Conservation (phyloP, 495 filamentous ascomycete genomes). For the Gamarada debralockiae region DNA sequence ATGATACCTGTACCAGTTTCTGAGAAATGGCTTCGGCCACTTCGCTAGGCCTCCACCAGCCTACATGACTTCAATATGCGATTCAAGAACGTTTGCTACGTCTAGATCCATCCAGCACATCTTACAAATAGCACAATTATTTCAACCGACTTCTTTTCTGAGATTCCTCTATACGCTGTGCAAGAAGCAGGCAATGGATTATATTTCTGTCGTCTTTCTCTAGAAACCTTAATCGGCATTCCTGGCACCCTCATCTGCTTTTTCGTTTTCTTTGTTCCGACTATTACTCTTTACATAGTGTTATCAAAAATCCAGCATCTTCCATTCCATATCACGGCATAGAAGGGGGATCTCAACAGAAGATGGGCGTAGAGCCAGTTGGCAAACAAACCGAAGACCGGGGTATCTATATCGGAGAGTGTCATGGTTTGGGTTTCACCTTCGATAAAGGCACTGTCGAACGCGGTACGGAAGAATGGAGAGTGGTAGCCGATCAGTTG, state of each 20-base stretch:
- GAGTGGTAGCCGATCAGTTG: not conserved
- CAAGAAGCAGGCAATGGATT: no score
- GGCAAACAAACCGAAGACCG: not conserved
- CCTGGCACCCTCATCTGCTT: no score
- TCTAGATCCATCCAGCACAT: slow-evolving; percentile 56
- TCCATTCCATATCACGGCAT: no score
- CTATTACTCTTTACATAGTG: no score
- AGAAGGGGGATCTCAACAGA: no score
- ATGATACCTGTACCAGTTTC: slow-evolving; percentile 12
- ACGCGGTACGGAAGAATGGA: not conserved
- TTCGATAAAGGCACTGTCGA: slow-evolving; percentile 4
- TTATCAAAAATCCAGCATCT: no score
- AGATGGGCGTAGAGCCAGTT: not conserved
- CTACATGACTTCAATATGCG: slow-evolving; percentile 76
- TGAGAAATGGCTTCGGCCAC: slow-evolving; percentile 75
- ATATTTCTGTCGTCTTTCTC: no score
- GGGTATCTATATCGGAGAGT: not conserved
- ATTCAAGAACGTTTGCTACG: slow-evolving; percentile 77
- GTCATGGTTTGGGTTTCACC: slow-evolving; percentile 1
- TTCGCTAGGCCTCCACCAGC: slow-evolving; percentile 84
- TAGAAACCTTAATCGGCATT: no score
- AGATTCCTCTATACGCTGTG: no score
- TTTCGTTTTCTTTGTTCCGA: no score
- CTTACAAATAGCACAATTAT: slow-evolving; percentile 70
- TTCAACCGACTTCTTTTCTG: no score